phyloP scores from a whole-genome alignment of 495 filamentous ascomycete genomes.

The Xylaria sp. region DNA sequence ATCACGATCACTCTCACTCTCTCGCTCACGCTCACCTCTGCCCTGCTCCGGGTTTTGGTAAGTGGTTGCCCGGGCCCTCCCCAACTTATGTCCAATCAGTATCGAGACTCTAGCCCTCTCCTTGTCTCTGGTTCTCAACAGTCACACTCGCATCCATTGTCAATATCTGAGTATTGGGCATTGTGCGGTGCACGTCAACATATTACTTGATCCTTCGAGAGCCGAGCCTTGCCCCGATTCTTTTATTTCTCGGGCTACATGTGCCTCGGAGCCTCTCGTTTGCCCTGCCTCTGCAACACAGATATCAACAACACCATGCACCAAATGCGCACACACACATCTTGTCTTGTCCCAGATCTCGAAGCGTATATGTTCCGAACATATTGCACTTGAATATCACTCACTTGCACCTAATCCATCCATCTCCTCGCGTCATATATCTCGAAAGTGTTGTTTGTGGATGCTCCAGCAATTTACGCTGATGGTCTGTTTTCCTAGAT shows the following conservation, averaged over 20 bases:
- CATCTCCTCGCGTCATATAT: neutral
- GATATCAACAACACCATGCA: neutral
- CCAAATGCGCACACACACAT: neutral
- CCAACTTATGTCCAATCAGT: neutral
- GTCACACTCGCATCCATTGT: neutral
- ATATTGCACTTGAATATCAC: neutral
- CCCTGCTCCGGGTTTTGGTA: constrained; percentile 34
- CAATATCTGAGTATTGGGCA: neutral
- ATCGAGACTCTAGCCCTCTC: neutral
- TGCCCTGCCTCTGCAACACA: neutral
- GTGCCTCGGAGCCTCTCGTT: neutral
- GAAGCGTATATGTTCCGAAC: neutral
- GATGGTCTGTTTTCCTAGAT: neutral
- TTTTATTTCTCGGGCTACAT: neutral
- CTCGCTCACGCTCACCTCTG: constrained; percentile 24
- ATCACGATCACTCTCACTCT: constrained; percentile 15
- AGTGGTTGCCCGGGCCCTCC: constrained; percentile 18
- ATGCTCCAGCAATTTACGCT: constrained; percentile 6
- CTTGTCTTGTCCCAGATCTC: neutral
- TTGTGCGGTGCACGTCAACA: neutral
- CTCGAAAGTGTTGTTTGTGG: neutral
- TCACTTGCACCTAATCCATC: neutral
- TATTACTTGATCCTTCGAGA: neutral
- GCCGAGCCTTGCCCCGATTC: neutral
- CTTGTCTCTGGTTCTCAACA: neutral